phyloP scores from a whole-genome alignment of 345 rosid genomes.

The Litchi chinensis region DNA sequence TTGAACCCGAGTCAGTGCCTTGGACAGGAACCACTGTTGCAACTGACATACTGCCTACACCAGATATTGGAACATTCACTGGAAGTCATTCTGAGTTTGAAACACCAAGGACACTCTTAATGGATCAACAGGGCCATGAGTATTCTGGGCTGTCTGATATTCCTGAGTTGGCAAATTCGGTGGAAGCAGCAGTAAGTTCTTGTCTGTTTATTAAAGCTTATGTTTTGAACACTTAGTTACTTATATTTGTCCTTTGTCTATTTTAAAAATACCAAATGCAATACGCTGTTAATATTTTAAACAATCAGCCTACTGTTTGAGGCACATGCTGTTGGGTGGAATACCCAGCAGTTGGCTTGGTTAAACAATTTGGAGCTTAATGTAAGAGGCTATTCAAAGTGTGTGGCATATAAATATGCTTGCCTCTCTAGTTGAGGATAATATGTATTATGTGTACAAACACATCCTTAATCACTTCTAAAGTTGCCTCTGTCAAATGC shows the following conservation, averaged over 20 bases:
- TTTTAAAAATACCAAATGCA: background rate
- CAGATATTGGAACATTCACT: constrained; percentile 34
- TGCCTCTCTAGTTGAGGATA: background rate
- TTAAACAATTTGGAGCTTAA: background rate
- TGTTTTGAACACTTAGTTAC: background rate
- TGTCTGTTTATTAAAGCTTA: background rate
- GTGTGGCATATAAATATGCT: background rate
- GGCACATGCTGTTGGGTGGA: background rate
- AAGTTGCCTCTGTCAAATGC: too few relatives aligned
- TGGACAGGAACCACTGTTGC: constrained; percentile 34
- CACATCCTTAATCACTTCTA: background rate
- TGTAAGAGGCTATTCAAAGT: background rate
- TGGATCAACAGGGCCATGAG: constrained; percentile 32
- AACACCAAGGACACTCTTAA: constrained; percentile 50
- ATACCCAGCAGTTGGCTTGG: background rate
- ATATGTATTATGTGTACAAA: background rate
- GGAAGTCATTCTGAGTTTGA: constrained; percentile 49
- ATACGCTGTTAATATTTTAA: background rate
- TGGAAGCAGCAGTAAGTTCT: constrained; percentile 52
- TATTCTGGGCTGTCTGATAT: constrained; percentile 7
- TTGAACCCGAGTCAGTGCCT: background rate
- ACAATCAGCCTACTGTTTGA: background rate
- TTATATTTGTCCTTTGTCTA: background rate
- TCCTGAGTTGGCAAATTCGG: constrained; percentile 48
- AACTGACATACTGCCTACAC: constrained; percentile 28